These are phyloP conservation scores for Apiospora malaysiana DNA, from an alignment of 2,329 filamentous ascomycete species.

Conservation along the genomic window DNA sequence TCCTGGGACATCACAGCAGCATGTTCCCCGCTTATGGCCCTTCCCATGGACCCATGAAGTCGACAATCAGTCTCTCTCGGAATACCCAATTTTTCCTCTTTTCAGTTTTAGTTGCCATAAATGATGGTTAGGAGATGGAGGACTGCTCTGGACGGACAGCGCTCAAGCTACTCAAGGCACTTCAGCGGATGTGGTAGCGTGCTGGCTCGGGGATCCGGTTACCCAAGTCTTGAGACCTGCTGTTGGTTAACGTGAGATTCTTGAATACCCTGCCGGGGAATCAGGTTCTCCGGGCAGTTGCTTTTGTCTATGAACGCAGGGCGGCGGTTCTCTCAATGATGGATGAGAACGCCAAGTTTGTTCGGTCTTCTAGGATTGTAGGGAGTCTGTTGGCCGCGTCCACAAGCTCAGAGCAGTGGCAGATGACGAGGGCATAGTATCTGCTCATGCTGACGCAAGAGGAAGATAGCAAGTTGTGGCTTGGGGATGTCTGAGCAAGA, in stretches of 20 bases:
- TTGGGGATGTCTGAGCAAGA: background rate
- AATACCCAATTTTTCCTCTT: slow-evolving; percentile 14
- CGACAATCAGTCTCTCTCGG: slow-evolving; percentile 9
- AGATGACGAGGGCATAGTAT: background rate
- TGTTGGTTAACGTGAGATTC: slow-evolving; percentile 3
- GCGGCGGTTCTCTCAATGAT: background rate
- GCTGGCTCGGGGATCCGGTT: background rate
- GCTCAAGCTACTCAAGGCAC: background rate
- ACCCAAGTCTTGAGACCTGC: background rate
- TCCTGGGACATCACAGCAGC: background rate
- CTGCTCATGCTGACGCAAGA: background rate
- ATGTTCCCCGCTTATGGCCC: background rate
- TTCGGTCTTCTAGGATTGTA: background rate
- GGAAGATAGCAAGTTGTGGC: background rate
- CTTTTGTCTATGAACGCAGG: background rate
- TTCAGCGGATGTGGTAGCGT: background rate
- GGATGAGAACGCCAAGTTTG: background rate
- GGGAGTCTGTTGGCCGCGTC: background rate
- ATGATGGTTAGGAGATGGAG: background rate
- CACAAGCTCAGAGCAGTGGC: background rate
- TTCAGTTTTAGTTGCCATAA: slow-evolving; percentile 14
- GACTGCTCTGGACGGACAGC: background rate
- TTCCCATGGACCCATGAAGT: background rate
- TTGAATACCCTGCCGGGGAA: background rate
- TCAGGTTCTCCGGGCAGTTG: background rate